phyloP scores from a whole-genome alignment of 1,284 basidiomycete species.

The Volvariella surrecta region DNA sequence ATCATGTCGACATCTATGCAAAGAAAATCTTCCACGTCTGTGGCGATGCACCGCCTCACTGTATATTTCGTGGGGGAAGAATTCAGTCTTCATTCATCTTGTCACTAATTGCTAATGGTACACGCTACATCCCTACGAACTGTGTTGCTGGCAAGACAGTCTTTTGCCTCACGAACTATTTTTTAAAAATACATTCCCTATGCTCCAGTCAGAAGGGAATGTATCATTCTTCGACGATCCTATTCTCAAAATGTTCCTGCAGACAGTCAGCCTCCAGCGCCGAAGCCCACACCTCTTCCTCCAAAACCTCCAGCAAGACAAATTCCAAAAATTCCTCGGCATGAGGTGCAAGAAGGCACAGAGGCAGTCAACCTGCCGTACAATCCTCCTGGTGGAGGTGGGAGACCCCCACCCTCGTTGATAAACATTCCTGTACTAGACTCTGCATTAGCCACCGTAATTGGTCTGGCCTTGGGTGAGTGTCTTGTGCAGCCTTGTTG shows the following conservation, averaged over 20 bases:
- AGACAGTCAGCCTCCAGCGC: neutral
- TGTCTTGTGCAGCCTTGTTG: constrained; percentile 6
- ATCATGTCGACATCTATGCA: no score
- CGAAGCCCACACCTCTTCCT: constrained; percentile 5
- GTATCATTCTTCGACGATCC: neutral
- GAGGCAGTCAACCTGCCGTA: constrained; percentile 26
- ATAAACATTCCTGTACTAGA: constrained; percentile 39
- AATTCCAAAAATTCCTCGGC: constrained; percentile 15
- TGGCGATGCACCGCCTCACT: no score
- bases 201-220: no score
- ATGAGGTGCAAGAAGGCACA: constrained; percentile 31
- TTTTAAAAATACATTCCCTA: no score
- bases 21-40: no score
- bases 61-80: no score
- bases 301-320: constrained; percentile 7
- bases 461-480: constrained; percentile 53
- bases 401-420: constrained; percentile 22
- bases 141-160: no score
- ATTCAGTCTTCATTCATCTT: no score
- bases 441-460: constrained; percentile 47
- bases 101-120: no score
- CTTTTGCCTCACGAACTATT: no score
- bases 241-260: neutral
- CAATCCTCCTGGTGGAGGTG: constrained; percentile 31
- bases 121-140: no score